Base-by-base conservation (phyloP, 2,329 filamentous ascomycete species). In the Geosmithia morbida region DNA sequence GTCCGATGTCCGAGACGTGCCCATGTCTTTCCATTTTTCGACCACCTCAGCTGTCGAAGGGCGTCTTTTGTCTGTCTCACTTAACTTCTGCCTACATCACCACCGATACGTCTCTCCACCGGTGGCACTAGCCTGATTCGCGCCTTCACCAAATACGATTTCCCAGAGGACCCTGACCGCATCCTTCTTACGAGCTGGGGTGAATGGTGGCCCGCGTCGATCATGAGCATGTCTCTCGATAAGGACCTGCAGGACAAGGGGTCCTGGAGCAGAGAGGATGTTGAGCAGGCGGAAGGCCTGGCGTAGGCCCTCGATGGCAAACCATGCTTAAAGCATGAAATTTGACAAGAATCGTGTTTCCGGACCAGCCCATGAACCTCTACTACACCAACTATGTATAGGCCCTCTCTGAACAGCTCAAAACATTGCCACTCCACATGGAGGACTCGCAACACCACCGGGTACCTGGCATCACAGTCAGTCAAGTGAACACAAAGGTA, bases 161-260 rank as follows among this genome's bases (percentile, higher is more conserved):
- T 75, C 41, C 72, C 72, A 1, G 63, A 68, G 22, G 71, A 77
- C 37, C 67, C 66, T 0, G 68, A 75, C 17, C 65, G 66, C 46
- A 71, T 76, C 48, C 75, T 76, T 56, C 53, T 77, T 43, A 75
- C 71, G 0, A 74, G 71, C 52, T 75, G 71, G 72, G 72, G 72
- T 1, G 71, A 76, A 59, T 77, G 71, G 71, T 76, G 72, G 71
- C 54, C 61, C 14, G 72, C 66, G 55, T 61, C 66, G 3, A 60
- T 67, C 2, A 67, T 67, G 46, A 61, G 53, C 13, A 57, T 61
- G 48, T 60, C 60, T 1, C 57, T 73, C 2, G 69, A 76, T 46
- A 65, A 66, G 58, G 51, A 52, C 1, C 59, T 76, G 2, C 72
- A 75, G 59, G 64, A 75, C 40, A 73, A 70, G 54, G 76, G 71